Base-by-base conservation (phyloP, 176 grass and related monocot species). In the Paspalum vaginatum region DNA sequence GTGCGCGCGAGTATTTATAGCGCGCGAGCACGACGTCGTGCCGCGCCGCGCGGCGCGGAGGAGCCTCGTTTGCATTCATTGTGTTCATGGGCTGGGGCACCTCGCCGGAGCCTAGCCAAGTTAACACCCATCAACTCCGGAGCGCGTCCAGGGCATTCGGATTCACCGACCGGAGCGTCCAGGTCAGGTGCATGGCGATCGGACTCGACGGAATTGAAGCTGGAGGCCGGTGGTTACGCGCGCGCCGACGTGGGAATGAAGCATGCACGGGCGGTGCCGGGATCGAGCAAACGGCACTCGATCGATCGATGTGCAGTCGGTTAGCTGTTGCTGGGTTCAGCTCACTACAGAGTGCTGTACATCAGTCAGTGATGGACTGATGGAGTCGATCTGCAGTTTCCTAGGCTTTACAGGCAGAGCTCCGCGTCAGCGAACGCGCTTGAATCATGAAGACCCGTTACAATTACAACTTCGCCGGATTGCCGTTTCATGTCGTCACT, bases 61-160 rank as follows among this genome's bases (percentile, higher is more conserved):
- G 81, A 84, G 62, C 70, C 65, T 65, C 65, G 42, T 52, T 20
- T 39, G 74, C 79, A 61, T 83, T 86, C 72, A 90, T 44, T 83
- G 18, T 53, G 52, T 18, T 90, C 88, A 90, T 81, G 65, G n/a
- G 79, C 63, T 25, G 18, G 38, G 46, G 16, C 27, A 11, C 58
- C 62, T 62, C 25, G 0, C 14, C 14, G 51, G 51, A 48, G 82
- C 74, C 45, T 14, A 15, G n/a, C 2, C 0, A 20, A 24, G 0
- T 5, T 14, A 21, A 24, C 5, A 56, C 49, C 56, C 16, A n/a
- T n/a, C n/a, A n/a, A 44, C 17, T 46, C 24, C 39, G 9, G 2
- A 6, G 42, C 22, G 14, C 54, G 57, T 11, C 13, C 22, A 60
- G 22, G 57, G 58, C 58, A 27, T 61, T 70, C 43, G 25, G 52